These are phyloP conservation scores for Hygrocybe punicea DNA, from an alignment of 768 basidiomycete species.

Conservation along the genomic window DNA sequence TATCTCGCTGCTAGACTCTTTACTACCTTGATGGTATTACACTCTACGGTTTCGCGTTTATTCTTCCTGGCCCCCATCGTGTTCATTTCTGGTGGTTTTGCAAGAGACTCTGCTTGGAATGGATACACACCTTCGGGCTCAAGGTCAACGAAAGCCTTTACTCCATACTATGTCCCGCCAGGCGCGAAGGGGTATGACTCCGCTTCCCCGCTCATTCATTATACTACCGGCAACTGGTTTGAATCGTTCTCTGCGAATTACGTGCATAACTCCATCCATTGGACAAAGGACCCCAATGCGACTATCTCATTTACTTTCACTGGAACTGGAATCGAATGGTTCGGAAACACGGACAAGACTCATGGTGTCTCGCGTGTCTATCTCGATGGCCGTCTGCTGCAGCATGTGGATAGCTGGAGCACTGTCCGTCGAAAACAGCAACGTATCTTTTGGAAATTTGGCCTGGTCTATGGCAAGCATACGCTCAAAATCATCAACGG, in stretches of 20 bases:
- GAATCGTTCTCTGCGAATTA: constrained; percentile 51
- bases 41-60: constrained; percentile 2
- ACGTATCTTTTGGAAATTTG: constrained; percentile 59
- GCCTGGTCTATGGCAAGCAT: constrained; percentile 51
- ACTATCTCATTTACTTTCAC: constrained; percentile 55
- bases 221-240: constrained; percentile 53
- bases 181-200: constrained; percentile 72
- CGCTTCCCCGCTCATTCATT: constrained; percentile 61
- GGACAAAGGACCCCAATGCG: constrained; percentile 49
- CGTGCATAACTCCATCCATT: constrained; percentile 47
- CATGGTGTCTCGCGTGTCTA: constrained; percentile 58
- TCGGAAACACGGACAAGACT: constrained; percentile 53
- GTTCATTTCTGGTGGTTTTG: constrained; percentile 12
- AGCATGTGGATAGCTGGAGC: constrained; percentile 47
- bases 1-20: neutral
- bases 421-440: constrained; percentile 48
- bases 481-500: constrained; percentile 61
- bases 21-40: constrained; percentile 10
- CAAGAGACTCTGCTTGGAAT: constrained; percentile 61
- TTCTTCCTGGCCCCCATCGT: constrained; percentile 11
- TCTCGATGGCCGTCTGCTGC: constrained; percentile 51
- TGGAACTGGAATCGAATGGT: constrained; percentile 80
- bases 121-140: constrained; percentile 55
- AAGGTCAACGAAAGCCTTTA: constrained; percentile 45
- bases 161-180: constrained; percentile 70